phyloP scores from a whole-genome alignment of 2,329 filamentous ascomycete species.

The Colletotrichum acutatum region DNA sequence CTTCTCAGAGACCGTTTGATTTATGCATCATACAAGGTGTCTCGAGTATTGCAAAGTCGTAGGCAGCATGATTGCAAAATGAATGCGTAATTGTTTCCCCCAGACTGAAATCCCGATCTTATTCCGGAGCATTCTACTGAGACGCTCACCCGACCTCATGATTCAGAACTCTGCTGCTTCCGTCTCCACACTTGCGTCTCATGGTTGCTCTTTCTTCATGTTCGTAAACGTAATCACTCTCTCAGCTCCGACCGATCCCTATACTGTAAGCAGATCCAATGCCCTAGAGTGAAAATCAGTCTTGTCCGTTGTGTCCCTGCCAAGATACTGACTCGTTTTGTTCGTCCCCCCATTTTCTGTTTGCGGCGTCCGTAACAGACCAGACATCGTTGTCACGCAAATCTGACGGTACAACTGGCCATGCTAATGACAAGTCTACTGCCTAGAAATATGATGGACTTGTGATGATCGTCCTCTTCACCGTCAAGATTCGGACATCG shows the following conservation, averaged over 20 bases:
- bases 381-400: not conserved
- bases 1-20: not conserved
- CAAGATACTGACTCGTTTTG: not conserved
- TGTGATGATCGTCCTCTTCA: not conserved
- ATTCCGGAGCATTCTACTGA: not conserved
- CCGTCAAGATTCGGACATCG: not conserved
- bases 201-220: not conserved
- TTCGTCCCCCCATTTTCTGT: not conserved
- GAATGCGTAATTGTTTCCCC: not conserved
- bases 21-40: not conserved
- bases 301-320: not conserved
- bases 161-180: conserved; percentile 4
- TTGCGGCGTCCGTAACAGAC: not conserved
- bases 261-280: not conserved
- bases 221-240: not conserved
- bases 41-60: not conserved
- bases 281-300: not conserved
- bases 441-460: not conserved
- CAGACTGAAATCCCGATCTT: not conserved
- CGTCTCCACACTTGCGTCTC: conserved; percentile 14
- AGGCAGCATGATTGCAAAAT: not conserved
- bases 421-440: not conserved
- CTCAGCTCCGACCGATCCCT: not conserved
- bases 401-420: not conserved
- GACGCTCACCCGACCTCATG: not conserved